Evolutionary conservation across 148 eudicot genomes (phyloP).

Genomic region (Beta vulgaris): DNA sequence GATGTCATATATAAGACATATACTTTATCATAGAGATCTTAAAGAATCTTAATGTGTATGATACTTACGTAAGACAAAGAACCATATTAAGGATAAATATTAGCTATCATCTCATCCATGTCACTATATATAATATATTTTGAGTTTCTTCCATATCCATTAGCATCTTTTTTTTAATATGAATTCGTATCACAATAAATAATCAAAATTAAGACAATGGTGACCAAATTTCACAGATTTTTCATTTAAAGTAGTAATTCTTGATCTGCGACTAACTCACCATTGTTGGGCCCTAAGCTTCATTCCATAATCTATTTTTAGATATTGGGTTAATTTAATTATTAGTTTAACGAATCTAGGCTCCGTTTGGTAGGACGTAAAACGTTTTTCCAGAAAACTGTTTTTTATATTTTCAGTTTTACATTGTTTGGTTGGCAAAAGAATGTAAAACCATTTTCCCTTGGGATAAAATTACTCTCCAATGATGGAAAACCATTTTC

Average conservation of each 20-base stretch:
- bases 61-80: conserved; percentile 4
- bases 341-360: not conserved
- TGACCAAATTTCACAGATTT: not conserved
- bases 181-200: not conserved
- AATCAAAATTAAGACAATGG: not conserved
- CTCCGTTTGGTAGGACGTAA: too few species aligned
- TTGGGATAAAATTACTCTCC: too few species aligned
- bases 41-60: conserved; percentile 1
- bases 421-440: too few species aligned
- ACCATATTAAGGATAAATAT: not conserved
- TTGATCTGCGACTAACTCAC: not conserved
- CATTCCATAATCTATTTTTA: too few species aligned
- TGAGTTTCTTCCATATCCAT: not conserved
- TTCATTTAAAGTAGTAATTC: not conserved
- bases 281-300: not conserved
- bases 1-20: conserved; percentile 16
- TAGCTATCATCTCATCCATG: not conserved
- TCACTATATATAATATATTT: too few species aligned
- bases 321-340: not conserved
- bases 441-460: too few species aligned
- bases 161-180: not conserved
- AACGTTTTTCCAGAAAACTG: too few species aligned
- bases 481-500: too few species aligned
- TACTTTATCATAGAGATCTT: not conserved
- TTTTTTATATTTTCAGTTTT: too few species aligned